Evolutionary conservation across 2,329 filamentous ascomycete species (phyloP).

Genomic region (Epichloe amarillans): DNA sequence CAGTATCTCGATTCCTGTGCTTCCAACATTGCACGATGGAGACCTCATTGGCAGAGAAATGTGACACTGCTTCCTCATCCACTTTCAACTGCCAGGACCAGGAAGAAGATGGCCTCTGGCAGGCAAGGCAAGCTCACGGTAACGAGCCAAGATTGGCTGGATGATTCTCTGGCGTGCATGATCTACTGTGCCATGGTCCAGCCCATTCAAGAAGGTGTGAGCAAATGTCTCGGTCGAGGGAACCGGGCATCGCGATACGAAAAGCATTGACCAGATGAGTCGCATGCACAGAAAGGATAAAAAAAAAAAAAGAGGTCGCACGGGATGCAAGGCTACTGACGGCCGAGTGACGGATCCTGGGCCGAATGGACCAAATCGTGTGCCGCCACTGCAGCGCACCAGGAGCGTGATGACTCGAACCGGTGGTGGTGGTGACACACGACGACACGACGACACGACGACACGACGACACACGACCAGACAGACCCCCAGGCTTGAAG

Average conservation of each 20-base stretch:
- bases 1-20: too few relatives aligned
- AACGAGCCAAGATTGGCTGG: not conserved
- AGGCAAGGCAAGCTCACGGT: not conserved
- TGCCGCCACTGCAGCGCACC: not conserved
- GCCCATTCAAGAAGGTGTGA: not conserved
- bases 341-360: not conserved
- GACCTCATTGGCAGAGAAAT: too few relatives aligned
- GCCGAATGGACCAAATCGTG: not conserved
- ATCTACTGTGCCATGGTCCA: not conserved
- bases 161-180: not conserved
- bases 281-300: not conserved
- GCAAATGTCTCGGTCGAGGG: not conserved
- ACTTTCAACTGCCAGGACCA: too few relatives aligned
- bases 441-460: too few relatives aligned
- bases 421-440: constrained; percentile 3
- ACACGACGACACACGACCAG: not conserved
- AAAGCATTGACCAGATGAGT: not conserved
- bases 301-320: constrained; percentile 1
- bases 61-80: too few relatives aligned
- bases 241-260: not conserved
- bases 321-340: constrained; percentile 1
- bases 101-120: too few relatives aligned
- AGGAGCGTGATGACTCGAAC: constrained; percentile 2
- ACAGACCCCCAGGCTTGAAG: not conserved
- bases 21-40: too few relatives aligned